phyloP scores from a whole-genome alignment of 352 stramenopile species.

The Pythium brachiatum region DNA sequence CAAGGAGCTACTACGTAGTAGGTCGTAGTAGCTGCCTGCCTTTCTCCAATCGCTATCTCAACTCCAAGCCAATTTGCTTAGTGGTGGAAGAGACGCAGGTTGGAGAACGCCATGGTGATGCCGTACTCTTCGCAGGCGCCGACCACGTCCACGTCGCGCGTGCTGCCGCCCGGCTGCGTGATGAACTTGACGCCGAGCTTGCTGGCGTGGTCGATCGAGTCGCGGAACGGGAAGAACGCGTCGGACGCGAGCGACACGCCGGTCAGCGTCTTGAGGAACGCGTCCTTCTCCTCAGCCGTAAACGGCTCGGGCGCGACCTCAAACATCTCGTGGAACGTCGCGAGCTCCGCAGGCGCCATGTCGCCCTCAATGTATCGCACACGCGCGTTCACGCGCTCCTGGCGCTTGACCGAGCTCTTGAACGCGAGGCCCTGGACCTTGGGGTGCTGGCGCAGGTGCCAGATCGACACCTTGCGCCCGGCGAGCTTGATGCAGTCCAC shows the following conservation, averaged over 20 bases:
- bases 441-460: constrained; percentile 98
- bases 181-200: constrained; percentile 97
- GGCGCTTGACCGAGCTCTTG: constrained; percentile 96
- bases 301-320: constrained; percentile 92
- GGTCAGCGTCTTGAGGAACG: constrained; percentile 89
- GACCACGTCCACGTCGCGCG: constrained; percentile 89
- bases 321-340: constrained; percentile 96
- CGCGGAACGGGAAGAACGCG: constrained; percentile 99
- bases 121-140: constrained; percentile 96
- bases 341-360: constrained; percentile 94
- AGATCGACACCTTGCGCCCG: constrained; percentile 96
- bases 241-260: constrained; percentile 97
- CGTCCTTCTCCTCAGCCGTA: constrained; percentile 93
- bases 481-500: constrained; percentile 99
- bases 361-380: constrained; percentile 99
- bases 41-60: neutral
- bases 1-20: neutral
- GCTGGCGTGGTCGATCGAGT: constrained; percentile 97
- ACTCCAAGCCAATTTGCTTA: too few relatives aligned
- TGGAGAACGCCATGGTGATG: constrained; percentile 99
- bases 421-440: constrained; percentile 95
- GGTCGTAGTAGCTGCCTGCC: neutral
- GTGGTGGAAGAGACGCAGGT: constrained; percentile 99
- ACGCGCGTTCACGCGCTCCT: constrained; percentile 99
- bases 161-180: constrained; percentile 93